Evolutionary conservation across 2,329 filamentous ascomycete species (phyloP).

Genomic region (Pseudohalonectria lignicola): DNA sequence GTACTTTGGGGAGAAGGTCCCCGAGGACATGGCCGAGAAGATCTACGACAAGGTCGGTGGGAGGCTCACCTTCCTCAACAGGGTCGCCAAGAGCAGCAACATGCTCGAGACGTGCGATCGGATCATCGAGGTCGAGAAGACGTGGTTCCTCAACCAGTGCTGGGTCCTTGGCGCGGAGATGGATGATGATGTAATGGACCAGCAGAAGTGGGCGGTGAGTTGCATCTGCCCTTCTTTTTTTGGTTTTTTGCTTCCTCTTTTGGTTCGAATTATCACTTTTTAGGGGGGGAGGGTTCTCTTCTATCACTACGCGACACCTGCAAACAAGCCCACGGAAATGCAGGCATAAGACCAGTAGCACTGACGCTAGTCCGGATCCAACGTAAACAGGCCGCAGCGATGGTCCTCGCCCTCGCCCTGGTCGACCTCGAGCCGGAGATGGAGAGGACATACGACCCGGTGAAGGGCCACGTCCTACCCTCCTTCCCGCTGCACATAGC

Average conservation of each 20-base stretch:
- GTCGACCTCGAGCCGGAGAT: slow-evolving; percentile 68
- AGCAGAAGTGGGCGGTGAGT: slow-evolving; percentile 81
- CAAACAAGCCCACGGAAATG: no score
- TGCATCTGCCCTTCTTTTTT: background rate
- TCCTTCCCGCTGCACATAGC: slow-evolving; percentile 72
- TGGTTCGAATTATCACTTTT: no score
- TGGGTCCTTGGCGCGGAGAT: slow-evolving; percentile 63
- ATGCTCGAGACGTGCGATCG: slow-evolving; percentile 65
- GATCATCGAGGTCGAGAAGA: slow-evolving; percentile 59
- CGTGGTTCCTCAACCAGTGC: slow-evolving; percentile 69
- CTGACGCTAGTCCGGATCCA: no score
- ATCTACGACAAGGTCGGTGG: slow-evolving; percentile 85
- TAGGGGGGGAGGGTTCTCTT: no score
- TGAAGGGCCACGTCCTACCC: slow-evolving; percentile 65
- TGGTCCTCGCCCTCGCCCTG: slow-evolving; percentile 79
- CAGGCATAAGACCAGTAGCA: no score
- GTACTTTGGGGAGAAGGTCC: slow-evolving; percentile 57
- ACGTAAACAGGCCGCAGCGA: slow-evolving; percentile 62
- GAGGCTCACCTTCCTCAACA: slow-evolving; percentile 75
- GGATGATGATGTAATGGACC: slow-evolving; percentile 57
- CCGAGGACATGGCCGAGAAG: slow-evolving; percentile 50
- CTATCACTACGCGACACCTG: background rate
- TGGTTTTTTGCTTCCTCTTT: background rate
- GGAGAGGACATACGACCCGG: slow-evolving; percentile 54
- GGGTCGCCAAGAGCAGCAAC: slow-evolving; percentile 75